A percentile compares a stretch with the other conserved stretches of the same genome.
Conservation (phyloP, 1,139 yeast genomes). For the Lizanozyma gosingica region DNA sequence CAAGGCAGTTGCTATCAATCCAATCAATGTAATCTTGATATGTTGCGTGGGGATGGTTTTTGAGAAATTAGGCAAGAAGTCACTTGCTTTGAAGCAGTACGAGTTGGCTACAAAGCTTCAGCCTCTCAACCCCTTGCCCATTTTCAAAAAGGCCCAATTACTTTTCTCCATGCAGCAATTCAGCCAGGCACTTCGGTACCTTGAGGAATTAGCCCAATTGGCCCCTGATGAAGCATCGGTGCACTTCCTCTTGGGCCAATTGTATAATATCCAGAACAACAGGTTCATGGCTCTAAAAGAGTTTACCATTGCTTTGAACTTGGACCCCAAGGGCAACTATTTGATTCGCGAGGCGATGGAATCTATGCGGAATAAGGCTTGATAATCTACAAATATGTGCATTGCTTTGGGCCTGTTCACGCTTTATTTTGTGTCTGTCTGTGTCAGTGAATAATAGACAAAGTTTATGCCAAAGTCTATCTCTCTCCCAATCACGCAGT, state of each 20-base stretch:
- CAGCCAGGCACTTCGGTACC: conserved; percentile 62
- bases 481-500: too few species aligned
- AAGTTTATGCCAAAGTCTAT: too few species aligned
- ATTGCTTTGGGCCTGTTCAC: too few species aligned
- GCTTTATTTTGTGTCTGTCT: too few species aligned
- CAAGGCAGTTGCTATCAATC: conserved; percentile 82
- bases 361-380: conserved; percentile 18
- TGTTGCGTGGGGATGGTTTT: conserved; percentile 94
- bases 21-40: conserved; percentile 79
- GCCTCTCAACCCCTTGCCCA: conserved; percentile 78
- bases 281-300: conserved; percentile 75
- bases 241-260: conserved; percentile 80
- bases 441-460: too few species aligned
- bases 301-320: conserved; percentile 79
- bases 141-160: conserved; percentile 83
- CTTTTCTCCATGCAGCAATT: conserved; percentile 65
- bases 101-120: conserved; percentile 78
- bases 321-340: conserved; percentile 92
- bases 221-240: conserved; percentile 96
- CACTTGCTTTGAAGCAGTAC: conserved; percentile 74
- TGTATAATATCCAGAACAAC: conserved; percentile 70
- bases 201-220: conserved; percentile 58
- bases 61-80: conserved; percentile 63
- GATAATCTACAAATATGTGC: too few species aligned
- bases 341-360: conserved; percentile 81